These are phyloP conservation scores for Colletotrichum sojae DNA, from an alignment of 2,329 filamentous ascomycete species.

Conservation along the genomic window DNA sequence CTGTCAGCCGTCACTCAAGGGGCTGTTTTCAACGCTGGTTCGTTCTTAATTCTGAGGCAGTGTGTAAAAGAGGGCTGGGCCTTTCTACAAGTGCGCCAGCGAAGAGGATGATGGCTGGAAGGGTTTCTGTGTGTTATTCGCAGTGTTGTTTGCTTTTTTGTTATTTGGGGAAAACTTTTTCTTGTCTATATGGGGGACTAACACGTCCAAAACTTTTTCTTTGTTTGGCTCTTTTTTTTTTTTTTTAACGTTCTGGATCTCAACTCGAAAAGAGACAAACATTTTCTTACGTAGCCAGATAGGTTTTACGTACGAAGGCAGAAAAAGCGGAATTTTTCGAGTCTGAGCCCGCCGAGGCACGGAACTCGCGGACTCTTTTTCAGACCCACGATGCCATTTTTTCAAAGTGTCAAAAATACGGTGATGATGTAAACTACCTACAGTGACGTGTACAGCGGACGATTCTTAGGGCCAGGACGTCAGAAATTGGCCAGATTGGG, in stretches of 20 bases:
- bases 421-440: too few species aligned
- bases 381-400: constrained; percentile 9
- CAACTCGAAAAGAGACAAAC: background rate
- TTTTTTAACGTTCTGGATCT: background rate
- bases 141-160: background rate
- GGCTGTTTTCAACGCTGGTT: constrained; percentile 7
- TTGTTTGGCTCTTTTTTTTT: constrained; percentile 2
- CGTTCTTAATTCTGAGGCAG: background rate
- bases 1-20: background rate
- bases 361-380: constrained; percentile 19
- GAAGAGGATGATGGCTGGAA: constrained; percentile 10
- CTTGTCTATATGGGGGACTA: constrained; percentile 11
- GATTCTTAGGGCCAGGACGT: too few species aligned
- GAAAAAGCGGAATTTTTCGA: too few species aligned
- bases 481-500: too few species aligned
- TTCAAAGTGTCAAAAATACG: background rate
- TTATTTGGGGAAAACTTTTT: background rate
- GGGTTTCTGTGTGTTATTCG: background rate
- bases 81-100: constrained; percentile 19
- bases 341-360: constrained; percentile 18
- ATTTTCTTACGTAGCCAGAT: background rate
- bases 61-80: constrained; percentile 35
- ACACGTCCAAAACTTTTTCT: background rate
- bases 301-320: constrained; percentile 14
- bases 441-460: too few species aligned